Evolutionary conservation across 495 filamentous ascomycete species (phyloP).

Genomic region (Lasiosphaeris hirsuta): DNA sequence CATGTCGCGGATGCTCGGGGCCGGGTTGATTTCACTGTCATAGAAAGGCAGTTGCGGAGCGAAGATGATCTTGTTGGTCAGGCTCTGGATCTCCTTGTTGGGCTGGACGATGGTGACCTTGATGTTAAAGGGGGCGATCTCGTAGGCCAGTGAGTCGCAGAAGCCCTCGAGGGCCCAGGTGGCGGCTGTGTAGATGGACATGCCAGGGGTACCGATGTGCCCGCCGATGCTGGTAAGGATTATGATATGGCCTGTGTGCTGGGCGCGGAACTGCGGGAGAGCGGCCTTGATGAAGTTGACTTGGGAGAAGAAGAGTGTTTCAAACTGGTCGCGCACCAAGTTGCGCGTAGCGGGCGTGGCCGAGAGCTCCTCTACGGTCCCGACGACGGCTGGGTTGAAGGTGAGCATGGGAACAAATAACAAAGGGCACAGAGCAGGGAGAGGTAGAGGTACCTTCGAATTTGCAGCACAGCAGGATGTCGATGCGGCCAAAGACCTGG

Average conservation of each 20-base stretch:
- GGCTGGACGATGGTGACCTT: constrained; percentile 94
- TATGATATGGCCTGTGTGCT: constrained; percentile 82
- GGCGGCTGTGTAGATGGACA: constrained; percentile 86
- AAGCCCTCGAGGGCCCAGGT: constrained; percentile 98
- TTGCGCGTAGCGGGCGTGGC: constrained; percentile 68
- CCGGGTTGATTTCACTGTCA: constrained; percentile 67
- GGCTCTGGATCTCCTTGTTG: constrained; percentile 71
- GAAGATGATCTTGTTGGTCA: constrained; percentile 81
- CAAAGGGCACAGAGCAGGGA: background rate
- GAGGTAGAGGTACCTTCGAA: constrained; percentile 71
- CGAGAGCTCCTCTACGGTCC: constrained; percentile 86
- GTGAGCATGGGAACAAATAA: background rate
- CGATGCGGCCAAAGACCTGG: constrained; percentile 76
- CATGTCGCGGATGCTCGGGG: constrained; percentile 76
- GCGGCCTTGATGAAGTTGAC: constrained; percentile 93
- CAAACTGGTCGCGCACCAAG: constrained; percentile 85
- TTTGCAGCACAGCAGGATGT: constrained; percentile 84
- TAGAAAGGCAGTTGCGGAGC: constrained; percentile 74
- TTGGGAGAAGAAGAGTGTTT: constrained; percentile 89
- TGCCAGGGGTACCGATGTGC: constrained; percentile 87
- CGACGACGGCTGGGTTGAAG: constrained; percentile 65
- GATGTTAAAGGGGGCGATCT: constrained; percentile 96
- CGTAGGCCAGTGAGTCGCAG: constrained; percentile 93
- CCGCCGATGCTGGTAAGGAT: constrained; percentile 86
- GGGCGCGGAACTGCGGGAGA: constrained; percentile 73